These are phyloP conservation scores for Solanum okadae DNA, from an alignment of 257 asterid species.

Conservation along the genomic window DNA sequence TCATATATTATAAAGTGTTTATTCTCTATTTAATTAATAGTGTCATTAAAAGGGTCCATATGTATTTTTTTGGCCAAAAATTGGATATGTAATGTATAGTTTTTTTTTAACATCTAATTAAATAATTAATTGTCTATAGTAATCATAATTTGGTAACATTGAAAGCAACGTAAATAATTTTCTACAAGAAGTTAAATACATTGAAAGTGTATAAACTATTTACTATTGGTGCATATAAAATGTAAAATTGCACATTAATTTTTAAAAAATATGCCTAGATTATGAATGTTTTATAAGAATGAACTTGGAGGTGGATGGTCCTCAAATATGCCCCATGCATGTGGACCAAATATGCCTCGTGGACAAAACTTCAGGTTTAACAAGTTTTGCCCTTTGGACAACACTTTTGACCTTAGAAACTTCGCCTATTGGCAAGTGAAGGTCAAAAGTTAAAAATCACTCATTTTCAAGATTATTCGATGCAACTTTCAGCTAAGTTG, in stretches of 20 bases:
- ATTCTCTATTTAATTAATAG: background rate
- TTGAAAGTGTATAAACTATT: background rate
- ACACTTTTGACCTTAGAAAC: background rate
- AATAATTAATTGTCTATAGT: background rate
- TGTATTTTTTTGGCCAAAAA: background rate
- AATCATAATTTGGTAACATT: background rate
- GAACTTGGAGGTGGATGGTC: background rate
- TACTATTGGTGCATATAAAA: background rate
- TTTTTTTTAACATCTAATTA: background rate
- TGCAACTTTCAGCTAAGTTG: background rate
- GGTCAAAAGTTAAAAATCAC: background rate
- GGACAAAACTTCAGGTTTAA: background rate
- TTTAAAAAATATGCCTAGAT: background rate
- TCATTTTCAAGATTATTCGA: background rate
- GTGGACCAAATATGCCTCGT: too few species aligned
- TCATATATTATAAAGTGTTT: background rate
- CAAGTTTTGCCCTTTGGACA: background rate
- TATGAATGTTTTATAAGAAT: background rate
- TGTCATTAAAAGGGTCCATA: background rate
- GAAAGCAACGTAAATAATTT: background rate
- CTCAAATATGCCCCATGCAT: background rate
- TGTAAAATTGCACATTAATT: background rate
- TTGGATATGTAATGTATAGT: background rate
- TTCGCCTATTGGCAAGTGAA: background rate
- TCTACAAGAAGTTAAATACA: background rate